Percentiles rank a stretch among this genome's conserved stretches.
phyloP scores from a whole-genome alignment of 257 asterid genomes.

The Rhazya stricta region DNA sequence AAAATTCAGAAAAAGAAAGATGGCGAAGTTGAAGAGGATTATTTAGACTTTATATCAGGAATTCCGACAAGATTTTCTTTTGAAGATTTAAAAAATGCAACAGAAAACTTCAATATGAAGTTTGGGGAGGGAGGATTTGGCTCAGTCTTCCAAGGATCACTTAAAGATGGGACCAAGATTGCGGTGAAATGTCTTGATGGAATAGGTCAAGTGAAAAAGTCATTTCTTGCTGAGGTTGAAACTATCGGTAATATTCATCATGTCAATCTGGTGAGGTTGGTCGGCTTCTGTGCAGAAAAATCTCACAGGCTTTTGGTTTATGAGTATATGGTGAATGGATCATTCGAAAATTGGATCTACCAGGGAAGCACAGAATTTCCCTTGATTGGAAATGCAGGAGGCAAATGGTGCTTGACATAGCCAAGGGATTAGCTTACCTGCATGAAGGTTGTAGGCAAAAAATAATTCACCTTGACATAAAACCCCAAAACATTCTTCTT shows the following conservation, averaged over 20 bases:
- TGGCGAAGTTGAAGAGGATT: slow-evolving; percentile 21
- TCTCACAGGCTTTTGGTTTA: slow-evolving; percentile 32
- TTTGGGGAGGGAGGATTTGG: slow-evolving; percentile 32
- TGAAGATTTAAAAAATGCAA: slow-evolving; percentile 22
- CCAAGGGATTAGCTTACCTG: slow-evolving; percentile 29
- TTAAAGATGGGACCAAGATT: slow-evolving; percentile 21
- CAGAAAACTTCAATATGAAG: slow-evolving; percentile 20
- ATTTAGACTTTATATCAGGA: slow-evolving; percentile 26
- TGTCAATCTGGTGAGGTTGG: slow-evolving; percentile 24
- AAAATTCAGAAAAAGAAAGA: slow-evolving; percentile 13
- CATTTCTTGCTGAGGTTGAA: slow-evolving; percentile 32
- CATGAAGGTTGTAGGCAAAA: slow-evolving; percentile 32
- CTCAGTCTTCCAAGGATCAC: slow-evolving; percentile 26
- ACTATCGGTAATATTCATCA: slow-evolving; percentile 29
- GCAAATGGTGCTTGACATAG: slow-evolving; percentile 27
- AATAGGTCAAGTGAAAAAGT: slow-evolving; percentile 23
- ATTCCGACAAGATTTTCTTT: slow-evolving; percentile 28
- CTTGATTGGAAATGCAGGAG: slow-evolving; percentile 27
- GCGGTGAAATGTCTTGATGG: slow-evolving; percentile 34
- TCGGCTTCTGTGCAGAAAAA: slow-evolving; percentile 29
- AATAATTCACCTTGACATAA: slow-evolving; percentile 27
- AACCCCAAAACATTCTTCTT: slow-evolving; percentile 28
- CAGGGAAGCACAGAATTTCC: not conserved
- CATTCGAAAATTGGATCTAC: slow-evolving; percentile 31
- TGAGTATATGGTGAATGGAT: slow-evolving; percentile 29